These are phyloP conservation scores for Fusarium chuoi DNA, from an alignment of 2,329 filamentous ascomycete genomes.

Conservation along the genomic window DNA sequence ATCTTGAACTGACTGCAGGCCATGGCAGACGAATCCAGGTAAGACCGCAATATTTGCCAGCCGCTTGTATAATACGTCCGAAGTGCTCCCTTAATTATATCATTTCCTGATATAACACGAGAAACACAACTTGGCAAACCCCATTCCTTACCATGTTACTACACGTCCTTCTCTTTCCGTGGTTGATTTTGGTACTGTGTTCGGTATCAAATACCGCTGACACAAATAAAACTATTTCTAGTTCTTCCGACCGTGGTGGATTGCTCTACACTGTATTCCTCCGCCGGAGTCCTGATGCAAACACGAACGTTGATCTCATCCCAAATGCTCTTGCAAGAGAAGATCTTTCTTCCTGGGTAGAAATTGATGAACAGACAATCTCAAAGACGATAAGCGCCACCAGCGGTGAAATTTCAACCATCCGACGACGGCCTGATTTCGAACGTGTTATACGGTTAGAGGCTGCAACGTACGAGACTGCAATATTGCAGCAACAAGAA, in stretches of 20 bases:
- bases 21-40: neutral
- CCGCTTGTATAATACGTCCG: fast-evolving
- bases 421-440: neutral
- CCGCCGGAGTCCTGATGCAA: neutral
- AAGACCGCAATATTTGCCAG: too few species aligned
- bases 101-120: neutral
- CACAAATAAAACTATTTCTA: neutral
- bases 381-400: neutral
- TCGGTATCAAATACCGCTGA: neutral
- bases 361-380: neutral
- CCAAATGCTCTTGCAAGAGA: neutral
- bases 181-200: neutral
- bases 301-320: fast-evolving
- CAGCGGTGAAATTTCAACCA: fast-evolving
- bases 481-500: neutral
- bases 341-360: neutral
- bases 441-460: neutral
- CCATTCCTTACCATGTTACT: fast-evolving
- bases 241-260: neutral
- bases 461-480: neutral
- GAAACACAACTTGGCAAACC: too few species aligned
- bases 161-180: neutral
- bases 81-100: too few species aligned
- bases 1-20: too few species aligned
- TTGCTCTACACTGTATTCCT: neutral